Conservation (phyloP, 2,329 filamentous ascomycete genomes). For the Pseudonectria foliicola region DNA sequence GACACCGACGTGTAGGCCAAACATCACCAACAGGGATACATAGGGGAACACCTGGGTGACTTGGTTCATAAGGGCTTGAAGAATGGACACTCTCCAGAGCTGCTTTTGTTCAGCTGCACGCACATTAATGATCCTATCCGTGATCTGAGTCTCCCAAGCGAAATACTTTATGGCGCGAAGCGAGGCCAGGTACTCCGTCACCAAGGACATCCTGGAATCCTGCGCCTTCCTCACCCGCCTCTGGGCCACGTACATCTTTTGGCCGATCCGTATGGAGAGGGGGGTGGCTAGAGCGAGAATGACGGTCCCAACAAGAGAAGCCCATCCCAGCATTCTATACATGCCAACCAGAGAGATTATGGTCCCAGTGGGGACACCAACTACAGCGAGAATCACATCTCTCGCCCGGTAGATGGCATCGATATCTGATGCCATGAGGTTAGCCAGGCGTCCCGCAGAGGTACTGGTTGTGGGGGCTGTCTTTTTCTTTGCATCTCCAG, state of each 20-base stretch:
- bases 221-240: slow-evolving; percentile 47
- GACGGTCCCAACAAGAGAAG: slow-evolving; percentile 44
- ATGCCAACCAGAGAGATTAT: slow-evolving; percentile 42
- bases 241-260: slow-evolving; percentile 43
- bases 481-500: slow-evolving; percentile 21
- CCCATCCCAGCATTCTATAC: slow-evolving; percentile 50
- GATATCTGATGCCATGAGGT: slow-evolving; percentile 52
- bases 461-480: slow-evolving; percentile 26
- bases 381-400: slow-evolving; percentile 40
- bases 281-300: slow-evolving; percentile 41
- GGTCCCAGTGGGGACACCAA: slow-evolving; percentile 41
- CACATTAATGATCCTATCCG: slow-evolving; percentile 42
- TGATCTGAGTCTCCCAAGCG: slow-evolving; percentile 49
- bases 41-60: slow-evolving; percentile 46
- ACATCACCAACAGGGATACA: slow-evolving; percentile 46
- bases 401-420: slow-evolving; percentile 46
- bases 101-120: slow-evolving; percentile 45
- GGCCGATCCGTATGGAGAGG: slow-evolving; percentile 43
- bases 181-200: slow-evolving; percentile 51
- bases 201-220: slow-evolving; percentile 48
- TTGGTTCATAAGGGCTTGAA: slow-evolving; percentile 40
- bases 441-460: slow-evolving; percentile 45
- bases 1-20: slow-evolving; percentile 43
- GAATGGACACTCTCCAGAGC: slow-evolving; percentile 46
- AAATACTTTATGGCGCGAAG: slow-evolving; percentile 56